Percentiles rank a stretch among this genome's conserved stretches.
These are phyloP conservation scores for Avena atlantica DNA, from an alignment of 176 grass and related monocot genomes.

Conservation along the genomic window DNA sequence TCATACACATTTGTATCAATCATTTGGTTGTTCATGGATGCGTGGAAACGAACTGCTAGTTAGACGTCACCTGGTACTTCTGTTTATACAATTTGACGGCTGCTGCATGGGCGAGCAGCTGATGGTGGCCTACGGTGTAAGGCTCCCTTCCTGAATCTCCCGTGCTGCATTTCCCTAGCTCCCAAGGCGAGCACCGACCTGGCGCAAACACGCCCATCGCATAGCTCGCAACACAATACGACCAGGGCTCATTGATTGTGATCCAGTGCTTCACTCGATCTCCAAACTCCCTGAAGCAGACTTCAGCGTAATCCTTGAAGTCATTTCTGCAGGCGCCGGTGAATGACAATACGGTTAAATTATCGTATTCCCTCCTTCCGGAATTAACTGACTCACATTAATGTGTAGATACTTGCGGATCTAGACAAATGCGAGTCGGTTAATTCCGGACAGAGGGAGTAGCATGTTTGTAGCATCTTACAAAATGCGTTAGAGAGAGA, in stretches of 20 bases:
- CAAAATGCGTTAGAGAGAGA: neutral
- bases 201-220: slow-evolving; percentile 25
- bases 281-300: slow-evolving; percentile 73
- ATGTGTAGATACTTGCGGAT: no score
- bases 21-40: neutral
- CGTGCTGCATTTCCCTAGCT: slow-evolving; percentile 37
- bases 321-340: slow-evolving; percentile 52
- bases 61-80: slow-evolving; percentile 64
- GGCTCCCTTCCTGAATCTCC: slow-evolving; percentile 69
- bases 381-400: no score
- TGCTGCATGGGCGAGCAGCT: slow-evolving; percentile 63
- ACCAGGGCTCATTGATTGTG: slow-evolving; percentile 68
- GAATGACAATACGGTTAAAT: neutral
- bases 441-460: no score
- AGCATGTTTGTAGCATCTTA: neutral
- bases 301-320: slow-evolving; percentile 53
- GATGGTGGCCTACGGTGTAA: slow-evolving; percentile 60
- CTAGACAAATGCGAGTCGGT: no score
- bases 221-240: slow-evolving; percentile 16
- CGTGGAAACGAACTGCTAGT: neutral
- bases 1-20: neutral
- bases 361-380: neutral
- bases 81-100: slow-evolving; percentile 50
- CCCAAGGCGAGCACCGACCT: slow-evolving; percentile 59
- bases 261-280: slow-evolving; percentile 79